Percentiles rank a stretch among this genome's conserved stretches.
Conservation (phyloP, 1,284 basidiomycete species). For the Rhodotorula sp. region DNA sequence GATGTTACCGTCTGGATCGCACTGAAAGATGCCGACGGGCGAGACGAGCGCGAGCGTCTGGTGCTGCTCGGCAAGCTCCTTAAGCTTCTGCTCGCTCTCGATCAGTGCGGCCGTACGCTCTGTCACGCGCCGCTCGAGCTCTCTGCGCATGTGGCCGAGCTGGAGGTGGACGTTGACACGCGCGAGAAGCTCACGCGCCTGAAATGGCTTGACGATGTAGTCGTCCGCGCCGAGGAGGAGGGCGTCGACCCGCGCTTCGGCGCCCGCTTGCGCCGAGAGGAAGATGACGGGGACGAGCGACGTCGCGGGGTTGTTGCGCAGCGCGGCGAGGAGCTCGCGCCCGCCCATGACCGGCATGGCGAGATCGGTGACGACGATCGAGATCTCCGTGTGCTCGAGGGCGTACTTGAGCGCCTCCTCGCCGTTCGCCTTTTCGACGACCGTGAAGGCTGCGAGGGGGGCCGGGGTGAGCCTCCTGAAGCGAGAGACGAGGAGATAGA, state of each 20-base stretch:
- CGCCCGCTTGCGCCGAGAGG: slow-evolving; percentile 45
- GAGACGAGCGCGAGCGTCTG: slow-evolving; percentile 41
- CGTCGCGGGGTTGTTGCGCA: slow-evolving; percentile 36
- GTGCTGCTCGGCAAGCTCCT: slow-evolving; percentile 42
- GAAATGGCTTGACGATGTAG: slow-evolving; percentile 47
- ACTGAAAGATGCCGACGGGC: slow-evolving; percentile 45
- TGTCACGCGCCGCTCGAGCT: slow-evolving; percentile 44
- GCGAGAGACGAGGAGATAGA: not conserved
- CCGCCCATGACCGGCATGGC: slow-evolving; percentile 43
- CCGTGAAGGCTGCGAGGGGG: slow-evolving; percentile 24
- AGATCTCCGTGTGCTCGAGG: slow-evolving; percentile 28
- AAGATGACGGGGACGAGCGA: slow-evolving; percentile 44
- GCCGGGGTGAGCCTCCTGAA: too few species aligned
- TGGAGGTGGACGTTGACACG: slow-evolving; percentile 46
- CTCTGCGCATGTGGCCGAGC: slow-evolving; percentile 44
- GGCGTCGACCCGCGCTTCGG: slow-evolving; percentile 45
- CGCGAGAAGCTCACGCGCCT: slow-evolving; percentile 45
- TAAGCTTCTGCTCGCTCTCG: slow-evolving; percentile 41
- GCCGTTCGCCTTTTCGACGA: slow-evolving; percentile 38
- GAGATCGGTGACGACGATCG: slow-evolving; percentile 44
- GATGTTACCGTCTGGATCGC: slow-evolving; percentile 31
- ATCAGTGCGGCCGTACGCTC: slow-evolving; percentile 44
- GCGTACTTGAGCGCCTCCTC: slow-evolving; percentile 42
- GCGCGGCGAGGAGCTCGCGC: slow-evolving; percentile 37
- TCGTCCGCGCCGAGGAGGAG: slow-evolving; percentile 46